Evolutionary conservation across 306 rosid species (phyloP), one percentile per base, ranked within the genome.

Genomic region (Trifolium repens): DNA sequence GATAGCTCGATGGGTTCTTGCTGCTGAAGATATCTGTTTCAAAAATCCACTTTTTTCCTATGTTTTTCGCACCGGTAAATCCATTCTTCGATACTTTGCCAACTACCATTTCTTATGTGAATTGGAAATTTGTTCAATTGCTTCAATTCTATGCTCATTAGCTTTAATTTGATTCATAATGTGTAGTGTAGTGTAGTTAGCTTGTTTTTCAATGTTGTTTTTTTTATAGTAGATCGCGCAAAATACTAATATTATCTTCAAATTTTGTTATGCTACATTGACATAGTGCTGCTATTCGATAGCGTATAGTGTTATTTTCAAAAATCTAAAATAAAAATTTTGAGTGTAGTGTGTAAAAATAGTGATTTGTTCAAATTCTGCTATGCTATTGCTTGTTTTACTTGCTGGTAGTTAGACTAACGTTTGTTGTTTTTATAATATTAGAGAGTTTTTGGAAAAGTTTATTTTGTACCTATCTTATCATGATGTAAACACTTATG

Each of bases 11-110:
- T 94, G 98, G 96, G 96, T 90, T 2, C 85, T 91, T 16, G 80
- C 97, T n/a, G 97, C 98, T 0, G 89, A 94, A 67, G 98, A 94
- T 67, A 91, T 94, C 10, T 94, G 98, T 81, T 91, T 94, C 57
- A 86, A 43, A 70, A 94, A 84, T 55, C 4, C 87, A 0, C 9
- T 88, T 16, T 66, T 79, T 65, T 90, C 96, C 1, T 91, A 90
- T 68, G 52, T 94, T 67, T 94, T 91, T 78, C 88, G 96, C 30
- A 58, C 88, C 44, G 98, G 98, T 91, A 69, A 14, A 82, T 78
- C 3, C 30, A 9, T 0, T 54, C 53, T n/a, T 14, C 7, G 7
- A 39, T 39, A 2, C 9, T 39, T 9, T 37, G 40, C 40, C 1
- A 37, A 37, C 1, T 70, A 32, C 4, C 7, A 3, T 65, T 39